These are phyloP conservation scores for Eucalyptus fibrosa DNA, from an alignment of 345 rosid genomes.

Conservation along the genomic window DNA sequence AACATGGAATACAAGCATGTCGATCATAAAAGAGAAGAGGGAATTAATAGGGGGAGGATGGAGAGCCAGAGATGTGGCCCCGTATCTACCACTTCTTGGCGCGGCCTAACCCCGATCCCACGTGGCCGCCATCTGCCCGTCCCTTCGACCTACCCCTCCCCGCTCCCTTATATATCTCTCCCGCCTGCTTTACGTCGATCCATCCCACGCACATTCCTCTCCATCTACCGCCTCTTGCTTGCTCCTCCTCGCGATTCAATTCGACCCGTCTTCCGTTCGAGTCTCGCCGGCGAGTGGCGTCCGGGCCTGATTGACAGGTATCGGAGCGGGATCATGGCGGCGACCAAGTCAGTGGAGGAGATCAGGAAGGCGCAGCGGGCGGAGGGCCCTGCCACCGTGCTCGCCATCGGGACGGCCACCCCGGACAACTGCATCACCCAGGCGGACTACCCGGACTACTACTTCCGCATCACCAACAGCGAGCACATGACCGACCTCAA, in stretches of 20 bases:
- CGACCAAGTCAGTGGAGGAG: conserved; percentile 24
- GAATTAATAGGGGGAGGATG: background rate
- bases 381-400: conserved; percentile 40
- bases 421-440: conserved; percentile 40
- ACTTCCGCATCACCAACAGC: conserved; percentile 58
- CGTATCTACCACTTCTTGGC: background rate
- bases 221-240: background rate
- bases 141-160: conserved; percentile 27
- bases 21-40: background rate
- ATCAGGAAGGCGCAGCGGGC: conserved; percentile 55
- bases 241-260: background rate
- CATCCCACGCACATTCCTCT: background rate
- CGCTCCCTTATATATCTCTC: background rate
- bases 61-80: background rate
- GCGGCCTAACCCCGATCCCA: conserved; percentile 8
- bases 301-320: background rate
- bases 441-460: conserved; percentile 53
- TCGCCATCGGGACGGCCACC: conserved; percentile 62
- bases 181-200: background rate
- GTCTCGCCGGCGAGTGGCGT: background rate
- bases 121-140: conserved; percentile 41
- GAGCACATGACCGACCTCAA: conserved; percentile 70
- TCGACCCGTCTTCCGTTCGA: background rate
- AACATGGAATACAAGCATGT: background rate
- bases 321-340: background rate